Conservation (phyloP, 768 basidiomycete species). For the Leccinum rimulosum region DNA sequence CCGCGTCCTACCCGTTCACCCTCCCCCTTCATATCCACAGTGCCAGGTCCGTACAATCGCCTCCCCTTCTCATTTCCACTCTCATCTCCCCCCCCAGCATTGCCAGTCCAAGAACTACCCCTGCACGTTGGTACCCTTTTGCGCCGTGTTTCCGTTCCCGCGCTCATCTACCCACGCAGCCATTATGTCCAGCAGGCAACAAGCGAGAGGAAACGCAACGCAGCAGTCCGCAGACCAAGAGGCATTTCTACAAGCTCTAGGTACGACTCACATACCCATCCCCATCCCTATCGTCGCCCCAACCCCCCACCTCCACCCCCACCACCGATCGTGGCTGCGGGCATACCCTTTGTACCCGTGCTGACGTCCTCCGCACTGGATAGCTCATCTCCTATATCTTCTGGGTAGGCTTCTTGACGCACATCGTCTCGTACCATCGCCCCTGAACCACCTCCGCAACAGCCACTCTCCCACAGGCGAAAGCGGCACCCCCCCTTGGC, state of each 20-base stretch:
- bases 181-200: constrained; percentile 84
- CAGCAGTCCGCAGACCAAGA: constrained; percentile 61
- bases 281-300: background rate
- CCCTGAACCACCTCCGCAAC: constrained; percentile 27
- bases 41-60: constrained; percentile 56
- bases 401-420: constrained; percentile 40
- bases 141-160: constrained; percentile 17
- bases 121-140: constrained; percentile 70
- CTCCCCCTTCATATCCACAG: constrained; percentile 35
- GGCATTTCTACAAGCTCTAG: constrained; percentile 52
- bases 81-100: constrained; percentile 46
- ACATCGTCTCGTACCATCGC: constrained; percentile 18
- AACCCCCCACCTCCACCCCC: background rate
- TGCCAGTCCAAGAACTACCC: constrained; percentile 86
- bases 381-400: constrained; percentile 32
- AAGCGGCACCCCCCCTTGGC: constrained; percentile 26
- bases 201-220: constrained; percentile 74
- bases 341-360: constrained; percentile 27
- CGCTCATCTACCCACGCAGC: constrained; percentile 37
- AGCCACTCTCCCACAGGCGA: constrained; percentile 31
- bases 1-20: constrained; percentile 4
- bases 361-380: constrained; percentile 19
- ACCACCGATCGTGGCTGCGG: constrained; percentile 18
- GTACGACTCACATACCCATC: constrained; percentile 29
- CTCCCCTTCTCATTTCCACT: constrained; percentile 2